Base-by-base conservation (phyloP, 352 stramenopile genomes). In the Lagenidium giganteum region DNA sequence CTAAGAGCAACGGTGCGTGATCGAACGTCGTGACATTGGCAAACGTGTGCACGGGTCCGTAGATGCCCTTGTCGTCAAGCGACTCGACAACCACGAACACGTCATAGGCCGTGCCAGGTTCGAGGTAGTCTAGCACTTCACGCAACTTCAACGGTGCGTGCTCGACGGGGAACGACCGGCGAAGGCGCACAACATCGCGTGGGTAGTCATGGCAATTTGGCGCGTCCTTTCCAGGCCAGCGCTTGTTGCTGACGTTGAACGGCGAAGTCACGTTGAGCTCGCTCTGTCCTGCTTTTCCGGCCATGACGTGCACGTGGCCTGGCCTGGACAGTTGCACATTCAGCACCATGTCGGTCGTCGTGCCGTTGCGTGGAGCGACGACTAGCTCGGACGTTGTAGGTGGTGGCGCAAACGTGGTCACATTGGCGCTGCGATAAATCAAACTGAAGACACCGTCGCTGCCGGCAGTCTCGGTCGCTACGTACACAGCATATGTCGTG, bases 191-290 rank as follows among this genome's bases (percentile, higher is more conserved):
- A 6, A 84, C 64, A 16, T 93, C 73, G 11, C 56, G 59, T 1
- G 35, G 46, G 36, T 93, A 93, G 38, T 83, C 51, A 42, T 89
- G 77, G n/a, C 54, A 58, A 14, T 73, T 63, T n/a, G 24, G 42
- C 4, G 35, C 48, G 31, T 79, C 52, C n/a, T 61, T 42, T 8
- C 49, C 59, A 8, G 51, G 52, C 13, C 54, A 46, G 2, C 55
- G 44, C 36, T 84, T 89, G 41, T 60, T 67, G 35, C 75, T 93
- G 36, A 93, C 57, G 54, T 93, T 93, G 53, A 84, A 71, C 3
- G 74, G 61, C 0, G 81, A 93, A 5, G 76, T 76, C 27, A 70
- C 72, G 33, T 85, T 85, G 28, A 87, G 61, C 33, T 89, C 78
- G 0, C 57, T 31, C 32, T 93, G 85, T 3, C 54, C 66, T 1